Conservation (phyloP, 208 protist species). For the Trypanosoma brucei region DNA sequence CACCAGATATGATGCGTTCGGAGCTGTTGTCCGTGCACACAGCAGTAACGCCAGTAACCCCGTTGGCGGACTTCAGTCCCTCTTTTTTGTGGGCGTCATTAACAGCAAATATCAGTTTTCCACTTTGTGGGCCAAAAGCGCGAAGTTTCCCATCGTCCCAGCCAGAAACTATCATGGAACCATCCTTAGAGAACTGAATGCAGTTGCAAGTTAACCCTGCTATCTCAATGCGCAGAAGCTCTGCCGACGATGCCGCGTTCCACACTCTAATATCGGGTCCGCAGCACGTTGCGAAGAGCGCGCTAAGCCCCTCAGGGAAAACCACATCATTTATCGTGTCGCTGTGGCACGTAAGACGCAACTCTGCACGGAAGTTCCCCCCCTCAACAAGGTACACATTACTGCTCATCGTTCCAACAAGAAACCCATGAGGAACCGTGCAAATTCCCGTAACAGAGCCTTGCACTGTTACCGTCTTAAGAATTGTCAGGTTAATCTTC, state of each 20-base stretch:
- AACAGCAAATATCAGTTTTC: slow-evolving; percentile 94
- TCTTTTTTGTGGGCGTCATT: slow-evolving; percentile 94
- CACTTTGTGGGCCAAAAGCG: slow-evolving; percentile 93
- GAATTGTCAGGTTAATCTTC: slow-evolving; percentile 84
- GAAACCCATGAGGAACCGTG: slow-evolving; percentile 71
- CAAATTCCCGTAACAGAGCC: slow-evolving; percentile 88
- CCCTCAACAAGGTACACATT: slow-evolving; percentile 92
- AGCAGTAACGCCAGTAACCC: slow-evolving; percentile 84
- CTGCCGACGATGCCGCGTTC: slow-evolving; percentile 85
- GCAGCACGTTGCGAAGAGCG: slow-evolving; percentile 94
- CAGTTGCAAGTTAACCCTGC: slow-evolving; percentile 90
- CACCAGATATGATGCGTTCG: slow-evolving; percentile 83
- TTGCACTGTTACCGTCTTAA: slow-evolving; percentile 55
- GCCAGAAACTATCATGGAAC: slow-evolving; percentile 89
- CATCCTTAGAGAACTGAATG: slow-evolving; percentile 89
- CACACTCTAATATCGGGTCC: slow-evolving; percentile 93
- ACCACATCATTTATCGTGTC: slow-evolving; percentile 90
- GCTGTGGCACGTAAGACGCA: slow-evolving; percentile 93
- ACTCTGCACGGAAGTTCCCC: slow-evolving; percentile 80
- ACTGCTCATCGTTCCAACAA: slow-evolving; percentile 83
- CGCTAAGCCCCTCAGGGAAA: slow-evolving; percentile 89
- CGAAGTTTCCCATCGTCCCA: slow-evolving; percentile 95
- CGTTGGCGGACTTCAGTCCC: slow-evolving; percentile 53
- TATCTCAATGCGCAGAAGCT: slow-evolving; percentile 94
- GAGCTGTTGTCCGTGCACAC: slow-evolving; percentile 73